Conservation (phyloP, 257 asterid genomes). For the Thymus mandschuricus region DNA sequence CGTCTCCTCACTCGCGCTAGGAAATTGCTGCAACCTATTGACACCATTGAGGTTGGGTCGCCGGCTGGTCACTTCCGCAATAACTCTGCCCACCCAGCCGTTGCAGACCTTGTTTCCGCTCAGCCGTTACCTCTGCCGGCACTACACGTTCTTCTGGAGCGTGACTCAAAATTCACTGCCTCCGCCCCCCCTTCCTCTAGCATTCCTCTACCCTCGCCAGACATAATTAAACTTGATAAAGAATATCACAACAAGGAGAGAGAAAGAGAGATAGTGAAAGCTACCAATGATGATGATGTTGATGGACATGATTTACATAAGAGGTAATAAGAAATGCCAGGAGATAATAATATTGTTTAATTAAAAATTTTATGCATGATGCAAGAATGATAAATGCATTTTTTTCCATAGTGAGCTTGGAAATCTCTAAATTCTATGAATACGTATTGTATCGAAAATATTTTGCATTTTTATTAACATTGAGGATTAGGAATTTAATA, state of each 20-base stretch:
- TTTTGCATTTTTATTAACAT: no score
- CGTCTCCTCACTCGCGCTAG: slow-evolving; percentile 34
- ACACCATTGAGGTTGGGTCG: background rate
- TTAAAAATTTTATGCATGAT: no score
- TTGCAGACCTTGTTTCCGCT: slow-evolving; percentile 42
- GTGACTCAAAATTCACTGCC: slow-evolving; percentile 41
- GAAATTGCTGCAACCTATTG: slow-evolving; percentile 39
- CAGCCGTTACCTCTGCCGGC: slow-evolving; percentile 83
- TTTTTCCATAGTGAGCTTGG: no score
- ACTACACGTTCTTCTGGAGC: slow-evolving; percentile 46
- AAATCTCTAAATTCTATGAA: no score
- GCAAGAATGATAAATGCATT: no score
- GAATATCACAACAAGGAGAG: background rate
- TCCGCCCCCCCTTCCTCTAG: slow-evolving; percentile 29
- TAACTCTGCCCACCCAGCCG: slow-evolving; percentile 25
- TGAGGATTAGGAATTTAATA: no score
- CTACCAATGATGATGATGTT: background rate
- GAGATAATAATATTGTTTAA: no score
- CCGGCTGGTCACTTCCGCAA: background rate
- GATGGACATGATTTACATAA: slow-evolving; percentile 34
- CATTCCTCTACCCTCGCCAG: slow-evolving; percentile 74
- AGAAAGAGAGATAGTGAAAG: slow-evolving; percentile 30
- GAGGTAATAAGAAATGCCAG: slow-evolving; percentile 28
- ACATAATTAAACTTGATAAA: slow-evolving; percentile 15
- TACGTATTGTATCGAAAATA: no score